Evolutionary conservation across 2,329 filamentous ascomycete species (phyloP), one percentile per base, ranked within the genome.

Genomic region (Diplocarpon rosae): DNA sequence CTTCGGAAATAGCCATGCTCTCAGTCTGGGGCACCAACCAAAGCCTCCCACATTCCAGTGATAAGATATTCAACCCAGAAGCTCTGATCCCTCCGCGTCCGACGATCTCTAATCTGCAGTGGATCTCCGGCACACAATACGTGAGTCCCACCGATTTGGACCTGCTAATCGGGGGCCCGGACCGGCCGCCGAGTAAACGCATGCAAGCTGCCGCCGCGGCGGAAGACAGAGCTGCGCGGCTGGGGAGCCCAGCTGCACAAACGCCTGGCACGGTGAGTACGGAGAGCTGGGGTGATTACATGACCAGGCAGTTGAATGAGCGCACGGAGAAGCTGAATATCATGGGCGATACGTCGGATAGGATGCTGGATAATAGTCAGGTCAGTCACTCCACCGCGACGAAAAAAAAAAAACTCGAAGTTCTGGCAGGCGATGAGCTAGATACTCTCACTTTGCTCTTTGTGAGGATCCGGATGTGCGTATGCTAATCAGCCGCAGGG

Each of bases 51-150:
- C 78, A 72, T 42, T 70, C 68, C 1, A 65, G 76, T n/a, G 89
- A 95, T 60, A 77, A 71, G 7, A 70, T 98, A 2, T 77, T 85
- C 63, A 95, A 96, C 60, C 80, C 85, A 0, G 72, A 84, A 46
- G 74, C 85, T 0, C 60, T 75, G 13, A 73, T 84, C 16, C 90
- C 89, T 1, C 73, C 86, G 11, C 78, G 92, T 2, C 92, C 92
- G 1, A 95, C 88, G 0, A 98, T 98, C 48, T 93, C 85, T 15
- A 95, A 93, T 57, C 66, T 98, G 31, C 88, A 96, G 65, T 98
- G 92, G 92, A 87, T 98, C 42, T 84, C 88, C 0, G 92, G 92
- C 3, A 96, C 90, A 1, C 90, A 95, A 63, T 84, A 93, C 56
- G 75, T 98, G 37, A 87, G 86, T 1, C 83, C 86, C 0, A 72